These are phyloP conservation scores for Ottelia alismoides DNA, from an alignment of 106 monocot genomes.

Conservation along the genomic window DNA sequence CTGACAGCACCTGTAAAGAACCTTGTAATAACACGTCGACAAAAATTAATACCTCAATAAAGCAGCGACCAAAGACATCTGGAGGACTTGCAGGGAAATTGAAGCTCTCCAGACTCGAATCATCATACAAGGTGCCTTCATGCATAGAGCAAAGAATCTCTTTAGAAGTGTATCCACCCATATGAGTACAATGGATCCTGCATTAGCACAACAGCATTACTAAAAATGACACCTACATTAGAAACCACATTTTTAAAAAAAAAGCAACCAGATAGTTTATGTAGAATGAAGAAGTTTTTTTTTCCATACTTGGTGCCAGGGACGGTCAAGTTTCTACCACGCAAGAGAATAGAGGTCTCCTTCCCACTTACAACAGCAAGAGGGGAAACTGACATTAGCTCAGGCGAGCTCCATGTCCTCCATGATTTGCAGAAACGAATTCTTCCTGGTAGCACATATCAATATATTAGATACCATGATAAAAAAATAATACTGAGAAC, in stretches of 20 bases:
- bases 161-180: conserved; percentile 71
- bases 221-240: no score
- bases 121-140: conserved; percentile 48
- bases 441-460: conserved; percentile 46
- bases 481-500: no score
- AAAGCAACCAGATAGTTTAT: no score
- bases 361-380: conserved; percentile 81
- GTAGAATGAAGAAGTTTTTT: no score
- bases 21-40: no score
- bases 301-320: conserved; percentile 91
- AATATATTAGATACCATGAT: no score
- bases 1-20: no score
- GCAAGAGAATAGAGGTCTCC: conserved; percentile 59
- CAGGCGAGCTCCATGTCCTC: conserved; percentile 63
- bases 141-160: conserved; percentile 48
- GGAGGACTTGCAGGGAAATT: conserved; percentile 50
- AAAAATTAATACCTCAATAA: conserved; percentile 90
- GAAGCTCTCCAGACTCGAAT: conserved; percentile 61
- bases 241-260: no score
- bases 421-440: conserved; percentile 55
- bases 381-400: conserved; percentile 60
- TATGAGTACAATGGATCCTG: conserved; percentile 83
- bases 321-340: conserved; percentile 72
- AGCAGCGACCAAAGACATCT: conserved; percentile 61
- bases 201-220: conserved; percentile 8